Percentiles rank a stretch among this genome's conserved stretches.
Conservation (phyloP, 352 stramenopile genomes). For the Saprolegnia parasitica region DNA sequence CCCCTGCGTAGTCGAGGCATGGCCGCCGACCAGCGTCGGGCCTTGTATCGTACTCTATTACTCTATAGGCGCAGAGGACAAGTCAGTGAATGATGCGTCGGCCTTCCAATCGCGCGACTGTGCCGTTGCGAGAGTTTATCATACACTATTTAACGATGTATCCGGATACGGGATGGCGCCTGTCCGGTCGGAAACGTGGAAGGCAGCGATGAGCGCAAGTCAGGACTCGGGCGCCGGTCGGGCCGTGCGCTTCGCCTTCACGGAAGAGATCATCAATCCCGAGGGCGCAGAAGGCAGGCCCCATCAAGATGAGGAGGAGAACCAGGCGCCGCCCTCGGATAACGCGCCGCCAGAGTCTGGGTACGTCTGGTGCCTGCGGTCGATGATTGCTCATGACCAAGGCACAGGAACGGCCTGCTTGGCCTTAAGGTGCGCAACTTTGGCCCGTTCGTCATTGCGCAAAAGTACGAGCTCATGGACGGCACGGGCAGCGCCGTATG, state of each 20-base stretch:
- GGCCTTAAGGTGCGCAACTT: conserved; percentile 25
- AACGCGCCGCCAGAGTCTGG: conserved; percentile 2
- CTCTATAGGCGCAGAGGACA: no score
- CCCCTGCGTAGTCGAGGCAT: no score
- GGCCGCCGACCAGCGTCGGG: no score
- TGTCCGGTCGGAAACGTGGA: background rate
- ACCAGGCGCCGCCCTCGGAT: background rate
- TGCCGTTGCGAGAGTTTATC: background rate
- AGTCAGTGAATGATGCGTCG: no score
- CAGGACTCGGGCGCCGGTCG: background rate
- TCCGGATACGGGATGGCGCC: conserved; percentile 4
- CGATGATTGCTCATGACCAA: background rate
- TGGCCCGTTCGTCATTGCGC: conserved; percentile 16
- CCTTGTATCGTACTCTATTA: no score
- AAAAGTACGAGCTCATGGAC: conserved; percentile 22
- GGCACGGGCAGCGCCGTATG: conserved; percentile 25
- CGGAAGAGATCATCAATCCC: conserved; percentile 7
- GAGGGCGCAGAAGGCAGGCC: background rate
- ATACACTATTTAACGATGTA: background rate
- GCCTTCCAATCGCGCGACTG: background rate
- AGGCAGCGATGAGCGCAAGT: background rate
- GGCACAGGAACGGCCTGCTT: conserved; percentile 13
- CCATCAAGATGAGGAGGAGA: background rate
- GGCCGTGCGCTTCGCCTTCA: conserved; percentile 14
- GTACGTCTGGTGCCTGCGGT: background rate